phyloP scores from a whole-genome alignment of 768 basidiomycete genomes.

The Lactarius trivialis region DNA sequence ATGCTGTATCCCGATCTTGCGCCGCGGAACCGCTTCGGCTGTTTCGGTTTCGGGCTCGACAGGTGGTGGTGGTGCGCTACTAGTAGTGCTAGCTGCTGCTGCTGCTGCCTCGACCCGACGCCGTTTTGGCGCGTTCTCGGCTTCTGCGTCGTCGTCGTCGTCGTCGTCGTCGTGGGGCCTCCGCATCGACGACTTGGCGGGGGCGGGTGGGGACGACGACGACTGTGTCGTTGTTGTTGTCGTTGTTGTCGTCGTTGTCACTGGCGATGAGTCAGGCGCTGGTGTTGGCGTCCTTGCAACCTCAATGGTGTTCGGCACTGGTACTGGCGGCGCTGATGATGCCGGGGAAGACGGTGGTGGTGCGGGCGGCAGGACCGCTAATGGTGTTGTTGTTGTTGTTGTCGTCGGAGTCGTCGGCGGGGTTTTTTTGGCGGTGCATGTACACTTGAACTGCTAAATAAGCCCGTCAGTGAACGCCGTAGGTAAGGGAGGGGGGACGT shows the following conservation, averaged over 20 bases:
- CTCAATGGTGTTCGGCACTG: background rate
- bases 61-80: too few relatives aligned
- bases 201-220: background rate
- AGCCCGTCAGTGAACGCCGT: background rate
- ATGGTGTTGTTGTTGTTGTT: background rate
- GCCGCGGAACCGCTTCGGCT: background rate
- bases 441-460: constrained; percentile 3
- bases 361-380: background rate
- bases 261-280: background rate
- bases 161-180: constrained; percentile 6
- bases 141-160: background rate
- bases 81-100: too few relatives aligned
- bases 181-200: background rate
- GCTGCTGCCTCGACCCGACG: constrained; percentile 7
- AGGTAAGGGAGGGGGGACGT: background rate
- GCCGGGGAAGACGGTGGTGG: background rate
- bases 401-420: background rate
- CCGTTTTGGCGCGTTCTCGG: constrained; percentile 3
- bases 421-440: background rate
- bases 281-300: background rate
- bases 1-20: constrained; percentile 18
- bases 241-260: background rate
- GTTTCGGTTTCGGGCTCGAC: too few relatives aligned
- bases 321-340: background rate
- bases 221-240: background rate